A percentile compares a stretch with the other conserved stretches of the same genome.
These are phyloP conservation scores for Nemania sp. DNA, from an alignment of 2,329 filamentous ascomycete species.

Conservation along the genomic window DNA sequence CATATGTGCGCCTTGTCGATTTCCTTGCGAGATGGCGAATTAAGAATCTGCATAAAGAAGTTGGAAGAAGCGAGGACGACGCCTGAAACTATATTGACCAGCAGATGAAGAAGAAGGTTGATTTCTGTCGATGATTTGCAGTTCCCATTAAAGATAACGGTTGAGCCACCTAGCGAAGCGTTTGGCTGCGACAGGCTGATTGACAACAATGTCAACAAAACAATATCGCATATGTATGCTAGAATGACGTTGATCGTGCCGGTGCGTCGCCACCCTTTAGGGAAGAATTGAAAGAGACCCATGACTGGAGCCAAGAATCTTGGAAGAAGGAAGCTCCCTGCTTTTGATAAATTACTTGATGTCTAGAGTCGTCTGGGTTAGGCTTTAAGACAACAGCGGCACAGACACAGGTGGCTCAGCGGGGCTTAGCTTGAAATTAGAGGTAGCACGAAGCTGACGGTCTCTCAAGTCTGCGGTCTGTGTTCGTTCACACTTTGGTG, in stretches of 20 bases:
- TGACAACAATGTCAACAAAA: not conserved
- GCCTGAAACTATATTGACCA: not conserved
- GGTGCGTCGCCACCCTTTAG: not conserved
- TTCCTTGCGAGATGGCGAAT: slow-evolving; percentile 53
- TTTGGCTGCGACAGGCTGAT: not conserved
- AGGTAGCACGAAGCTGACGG: not conserved
- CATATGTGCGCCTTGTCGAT: slow-evolving; percentile 52
- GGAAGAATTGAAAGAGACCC: not conserved
- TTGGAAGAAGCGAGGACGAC: slow-evolving; percentile 8
- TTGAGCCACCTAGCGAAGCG: not conserved
- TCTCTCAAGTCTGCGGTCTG: not conserved
- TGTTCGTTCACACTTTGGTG: not conserved
- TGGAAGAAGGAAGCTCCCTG: not conserved
- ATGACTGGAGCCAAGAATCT: not conserved
- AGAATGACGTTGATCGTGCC: not conserved
- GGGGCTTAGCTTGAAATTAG: not conserved
- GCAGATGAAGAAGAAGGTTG: not conserved
- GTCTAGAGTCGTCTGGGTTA: not conserved
- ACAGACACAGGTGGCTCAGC: not conserved
- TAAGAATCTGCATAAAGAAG: slow-evolving; percentile 51
- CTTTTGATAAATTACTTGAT: not conserved
- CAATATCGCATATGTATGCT: not conserved
- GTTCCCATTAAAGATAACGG: not conserved
- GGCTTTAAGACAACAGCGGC: not conserved
- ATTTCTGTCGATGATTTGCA: not conserved